Percentiles rank a stretch among this genome's conserved stretches.
phyloP scores from a whole-genome alignment of 257 asterid species.

The Primulina huaijiensis region DNA sequence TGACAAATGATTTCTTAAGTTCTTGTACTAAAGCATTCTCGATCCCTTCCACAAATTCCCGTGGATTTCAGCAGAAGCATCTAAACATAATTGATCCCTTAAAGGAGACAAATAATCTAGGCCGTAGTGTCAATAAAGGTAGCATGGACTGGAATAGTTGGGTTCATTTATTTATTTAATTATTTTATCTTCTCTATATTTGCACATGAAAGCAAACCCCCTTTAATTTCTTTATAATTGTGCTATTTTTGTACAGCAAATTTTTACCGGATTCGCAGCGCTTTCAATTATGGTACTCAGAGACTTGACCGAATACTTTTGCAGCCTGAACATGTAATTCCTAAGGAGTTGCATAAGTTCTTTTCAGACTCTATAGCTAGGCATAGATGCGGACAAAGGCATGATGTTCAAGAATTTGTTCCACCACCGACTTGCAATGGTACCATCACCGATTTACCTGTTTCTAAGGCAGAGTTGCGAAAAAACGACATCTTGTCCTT shows the following conservation, averaged over 20 bases:
- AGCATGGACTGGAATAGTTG: not conserved
- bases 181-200: not conserved
- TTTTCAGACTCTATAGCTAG: slow-evolving; percentile 66
- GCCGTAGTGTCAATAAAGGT: slow-evolving; percentile 88
- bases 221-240: not conserved
- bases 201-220: slow-evolving; percentile 6
- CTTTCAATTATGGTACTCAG: slow-evolving; percentile 75
- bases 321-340: slow-evolving; percentile 47
- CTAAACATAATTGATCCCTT: slow-evolving; percentile 83
- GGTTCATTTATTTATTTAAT: too few species aligned
- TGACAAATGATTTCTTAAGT: slow-evolving; percentile 60
- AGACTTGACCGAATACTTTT: slow-evolving; percentile 58
- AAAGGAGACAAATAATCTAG: slow-evolving; percentile 73
- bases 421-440: slow-evolving; percentile 24
- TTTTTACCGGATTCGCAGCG: slow-evolving; percentile 81
- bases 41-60: slow-evolving; percentile 52
- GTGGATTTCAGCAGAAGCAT: slow-evolving; percentile 57
- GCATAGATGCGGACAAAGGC: slow-evolving; percentile 59
- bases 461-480: slow-evolving; percentile 24
- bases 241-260: slow-evolving; percentile 44
- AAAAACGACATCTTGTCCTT: slow-evolving; percentile 24
- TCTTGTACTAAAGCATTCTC: slow-evolving; percentile 49
- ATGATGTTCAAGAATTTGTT: slow-evolving; percentile 44
- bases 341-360: slow-evolving; percentile 55
- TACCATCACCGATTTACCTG: slow-evolving; percentile 23